Evolutionary conservation across 2,329 filamentous ascomycete species (phyloP).

Genomic region (Fusarium mexicanum): DNA sequence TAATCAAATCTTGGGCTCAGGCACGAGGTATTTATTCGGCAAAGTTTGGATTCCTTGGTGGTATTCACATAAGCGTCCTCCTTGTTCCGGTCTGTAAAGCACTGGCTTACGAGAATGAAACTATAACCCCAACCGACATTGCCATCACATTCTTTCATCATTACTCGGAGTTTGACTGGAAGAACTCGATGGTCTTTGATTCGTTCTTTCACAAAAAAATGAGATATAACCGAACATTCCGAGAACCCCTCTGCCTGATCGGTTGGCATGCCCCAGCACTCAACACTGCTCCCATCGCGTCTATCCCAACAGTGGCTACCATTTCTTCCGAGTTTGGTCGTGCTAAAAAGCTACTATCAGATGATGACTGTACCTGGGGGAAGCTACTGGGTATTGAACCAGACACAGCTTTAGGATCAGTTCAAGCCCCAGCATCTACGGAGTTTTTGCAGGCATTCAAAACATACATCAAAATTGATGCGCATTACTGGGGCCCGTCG

Average conservation of each 20-base stretch:
- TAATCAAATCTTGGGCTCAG: slow-evolving; percentile 70
- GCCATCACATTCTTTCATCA: slow-evolving; percentile 69
- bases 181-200: slow-evolving; percentile 63
- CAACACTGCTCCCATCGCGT: slow-evolving; percentile 67
- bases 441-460: slow-evolving; percentile 63
- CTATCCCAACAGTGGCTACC: slow-evolving; percentile 60
- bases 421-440: slow-evolving; percentile 40
- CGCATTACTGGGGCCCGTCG: slow-evolving; percentile 72
- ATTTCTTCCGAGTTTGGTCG: slow-evolving; percentile 62
- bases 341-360: slow-evolving; percentile 54
- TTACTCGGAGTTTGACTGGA: slow-evolving; percentile 71
- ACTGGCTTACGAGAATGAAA: slow-evolving; percentile 50
- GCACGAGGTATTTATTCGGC: slow-evolving; percentile 70
- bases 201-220: slow-evolving; percentile 65
- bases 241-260: slow-evolving; percentile 71
- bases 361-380: slow-evolving; percentile 53
- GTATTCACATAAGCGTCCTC: slow-evolving; percentile 71
- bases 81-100: slow-evolving; percentile 69
- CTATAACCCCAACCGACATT: slow-evolving; percentile 60
- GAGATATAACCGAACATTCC: slow-evolving; percentile 62
- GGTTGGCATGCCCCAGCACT: slow-evolving; percentile 70
- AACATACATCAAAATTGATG: slow-evolving; percentile 68
- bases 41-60: slow-evolving; percentile 72
- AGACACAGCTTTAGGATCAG: neutral
- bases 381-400: slow-evolving; percentile 47